These are phyloP conservation scores for Calocera cornea DNA, from an alignment of 768 basidiomycete species.

Conservation along the genomic window DNA sequence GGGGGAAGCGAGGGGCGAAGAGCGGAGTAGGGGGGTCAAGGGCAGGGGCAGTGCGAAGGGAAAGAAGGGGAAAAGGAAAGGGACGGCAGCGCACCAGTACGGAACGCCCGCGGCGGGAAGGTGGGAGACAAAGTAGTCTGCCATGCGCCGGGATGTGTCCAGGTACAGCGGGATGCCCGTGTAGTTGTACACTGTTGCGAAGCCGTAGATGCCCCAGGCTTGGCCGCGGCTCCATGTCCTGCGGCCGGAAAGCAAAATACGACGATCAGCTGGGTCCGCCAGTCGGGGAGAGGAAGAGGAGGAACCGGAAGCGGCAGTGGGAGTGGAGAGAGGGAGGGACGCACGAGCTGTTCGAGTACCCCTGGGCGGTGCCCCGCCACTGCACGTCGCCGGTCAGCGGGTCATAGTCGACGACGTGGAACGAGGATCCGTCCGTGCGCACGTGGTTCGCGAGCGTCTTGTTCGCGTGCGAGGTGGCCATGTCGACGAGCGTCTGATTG, in stretches of 20 bases:
- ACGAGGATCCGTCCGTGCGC: slow-evolving; percentile 32
- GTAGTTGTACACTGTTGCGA: slow-evolving; percentile 54
- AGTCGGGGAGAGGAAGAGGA: too few relatives aligned
- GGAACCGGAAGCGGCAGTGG: too few relatives aligned
- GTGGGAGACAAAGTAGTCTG: slow-evolving; percentile 45
- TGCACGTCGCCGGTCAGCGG: slow-evolving; percentile 42
- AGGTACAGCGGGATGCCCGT: slow-evolving; percentile 41
- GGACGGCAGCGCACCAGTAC: slow-evolving; percentile 43
- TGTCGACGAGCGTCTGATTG: slow-evolving; percentile 43
- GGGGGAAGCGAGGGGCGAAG: too few relatives aligned
- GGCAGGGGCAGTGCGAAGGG: too few relatives aligned
- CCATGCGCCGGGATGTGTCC: slow-evolving; percentile 44
- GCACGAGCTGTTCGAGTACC: slow-evolving; percentile 35
- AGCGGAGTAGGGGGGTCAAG: too few relatives aligned
- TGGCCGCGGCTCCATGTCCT: slow-evolving; percentile 68
- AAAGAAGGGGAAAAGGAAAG: too few relatives aligned
- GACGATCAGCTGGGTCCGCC: too few relatives aligned
- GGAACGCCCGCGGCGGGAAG: slow-evolving; percentile 48
- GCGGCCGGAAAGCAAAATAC: too few relatives aligned
- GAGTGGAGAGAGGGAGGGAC: too few relatives aligned
- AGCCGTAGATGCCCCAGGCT: slow-evolving; percentile 58
- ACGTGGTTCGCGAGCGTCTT: slow-evolving; percentile 57
- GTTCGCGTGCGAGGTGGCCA: slow-evolving; percentile 51
- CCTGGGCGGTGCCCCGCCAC: slow-evolving; percentile 44
- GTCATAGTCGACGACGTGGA: slow-evolving; percentile 18